phyloP scores from a whole-genome alignment of 345 rosid species.

The Draba incana region DNA sequence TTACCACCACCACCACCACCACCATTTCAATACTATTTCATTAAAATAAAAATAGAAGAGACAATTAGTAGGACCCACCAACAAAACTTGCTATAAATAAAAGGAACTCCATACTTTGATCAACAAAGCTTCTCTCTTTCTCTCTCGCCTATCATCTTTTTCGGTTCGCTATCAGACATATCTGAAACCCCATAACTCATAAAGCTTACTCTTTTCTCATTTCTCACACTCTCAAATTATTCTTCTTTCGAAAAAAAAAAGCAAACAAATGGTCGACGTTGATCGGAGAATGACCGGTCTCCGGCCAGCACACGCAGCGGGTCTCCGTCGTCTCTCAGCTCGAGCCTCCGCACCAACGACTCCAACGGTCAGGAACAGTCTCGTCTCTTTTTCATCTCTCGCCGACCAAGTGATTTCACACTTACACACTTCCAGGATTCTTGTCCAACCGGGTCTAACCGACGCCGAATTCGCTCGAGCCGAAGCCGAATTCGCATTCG shows the following conservation, averaged over 20 bases:
- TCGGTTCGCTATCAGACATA: slow-evolving; percentile 41
- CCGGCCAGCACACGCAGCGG: slow-evolving; percentile 87
- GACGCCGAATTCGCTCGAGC: slow-evolving; percentile 86
- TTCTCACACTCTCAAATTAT: not conserved
- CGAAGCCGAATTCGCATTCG: slow-evolving; percentile 90
- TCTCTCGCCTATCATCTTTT: slow-evolving; percentile 34
- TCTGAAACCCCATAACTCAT: slow-evolving; percentile 45
- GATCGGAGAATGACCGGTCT: slow-evolving; percentile 95
- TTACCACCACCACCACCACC: not conserved
- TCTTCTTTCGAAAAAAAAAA: not conserved
- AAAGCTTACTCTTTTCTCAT: slow-evolving; percentile 33
- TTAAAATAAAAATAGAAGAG: slow-evolving; percentile 28
- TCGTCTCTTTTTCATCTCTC: slow-evolving; percentile 67
- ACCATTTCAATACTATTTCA: not conserved
- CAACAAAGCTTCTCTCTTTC: slow-evolving; percentile 27
- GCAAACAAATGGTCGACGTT: slow-evolving; percentile 77
- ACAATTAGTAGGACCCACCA: slow-evolving; percentile 38
- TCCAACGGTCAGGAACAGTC: slow-evolving; percentile 60
- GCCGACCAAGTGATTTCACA: slow-evolving; percentile 81
- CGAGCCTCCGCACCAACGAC: slow-evolving; percentile 79
- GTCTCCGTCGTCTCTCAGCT: slow-evolving; percentile 93
- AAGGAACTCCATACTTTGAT: slow-evolving; percentile 24
- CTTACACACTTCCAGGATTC: slow-evolving; percentile 66
- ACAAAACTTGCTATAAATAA: slow-evolving; percentile 43
- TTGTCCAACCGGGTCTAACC: slow-evolving; percentile 78